These are phyloP conservation scores for Ceratocystis eucalypticola DNA, from an alignment of 2,329 filamentous ascomycete genomes.

Conservation along the genomic window DNA sequence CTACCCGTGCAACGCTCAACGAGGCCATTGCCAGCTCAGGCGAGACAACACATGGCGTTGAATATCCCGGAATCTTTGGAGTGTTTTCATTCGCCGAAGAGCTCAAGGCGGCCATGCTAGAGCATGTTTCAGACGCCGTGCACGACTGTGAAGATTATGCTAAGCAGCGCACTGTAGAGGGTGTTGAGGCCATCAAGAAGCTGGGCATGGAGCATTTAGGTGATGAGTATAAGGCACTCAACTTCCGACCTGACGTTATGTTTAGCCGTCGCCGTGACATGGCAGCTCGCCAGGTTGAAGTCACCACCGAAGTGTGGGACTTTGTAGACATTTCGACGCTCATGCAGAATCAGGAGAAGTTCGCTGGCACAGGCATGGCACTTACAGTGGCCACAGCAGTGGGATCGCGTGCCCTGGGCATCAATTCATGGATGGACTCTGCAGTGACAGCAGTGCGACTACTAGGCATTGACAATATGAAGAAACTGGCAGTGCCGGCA, in stretches of 20 bases:
- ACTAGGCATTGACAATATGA: slow-evolving; percentile 66
- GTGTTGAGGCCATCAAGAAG: slow-evolving; percentile 78
- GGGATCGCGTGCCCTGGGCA: slow-evolving; percentile 66
- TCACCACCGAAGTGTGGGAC: slow-evolving; percentile 78
- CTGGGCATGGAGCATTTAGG: slow-evolving; percentile 80
- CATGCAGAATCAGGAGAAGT: slow-evolving; percentile 84
- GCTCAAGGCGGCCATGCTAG: slow-evolving; percentile 80
- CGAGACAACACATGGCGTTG: slow-evolving; percentile 63
- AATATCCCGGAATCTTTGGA: slow-evolving; percentile 72
- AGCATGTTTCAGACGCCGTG: slow-evolving; percentile 70
- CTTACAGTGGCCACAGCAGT: slow-evolving; percentile 81
- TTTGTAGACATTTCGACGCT: slow-evolving; percentile 81
- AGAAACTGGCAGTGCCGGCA: slow-evolving; percentile 67
- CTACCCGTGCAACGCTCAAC: slow-evolving; percentile 63
- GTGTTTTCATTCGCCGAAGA: slow-evolving; percentile 91
- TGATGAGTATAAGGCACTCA: slow-evolving; percentile 70
- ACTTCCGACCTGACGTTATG: slow-evolving; percentile 87
- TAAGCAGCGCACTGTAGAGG: slow-evolving; percentile 59
- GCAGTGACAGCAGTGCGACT: slow-evolving; percentile 68
- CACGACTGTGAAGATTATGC: slow-evolving; percentile 72
- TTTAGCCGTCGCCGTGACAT: slow-evolving; percentile 73
- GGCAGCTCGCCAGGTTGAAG: slow-evolving; percentile 70
- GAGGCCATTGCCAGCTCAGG: slow-evolving; percentile 65
- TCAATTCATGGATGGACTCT: slow-evolving; percentile 80
- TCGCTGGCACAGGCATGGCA: slow-evolving; percentile 87